Base-by-base conservation (phyloP, 345 rosid genomes). In the sweet orange (Citrus sinensis) region DNA sequence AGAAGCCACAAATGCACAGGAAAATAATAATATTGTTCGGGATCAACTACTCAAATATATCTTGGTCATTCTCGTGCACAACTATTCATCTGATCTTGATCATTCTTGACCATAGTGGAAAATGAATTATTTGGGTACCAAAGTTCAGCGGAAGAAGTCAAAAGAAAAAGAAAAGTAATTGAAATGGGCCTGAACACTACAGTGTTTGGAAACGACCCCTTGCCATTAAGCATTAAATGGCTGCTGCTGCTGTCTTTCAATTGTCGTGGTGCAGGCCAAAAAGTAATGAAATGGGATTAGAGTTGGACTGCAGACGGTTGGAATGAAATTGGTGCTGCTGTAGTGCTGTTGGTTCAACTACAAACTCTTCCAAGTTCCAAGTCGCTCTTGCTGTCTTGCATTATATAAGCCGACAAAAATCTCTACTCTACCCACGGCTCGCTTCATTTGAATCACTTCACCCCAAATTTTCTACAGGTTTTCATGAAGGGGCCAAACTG, bases 181-280 rank as follows among this genome's bases (percentile, higher is more conserved):
- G 17, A 69, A 42, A 42, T 1, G 51, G 51, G 5, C 5, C 51
- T 46, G 51, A 14, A 30, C 59, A 2, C 22, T 30, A 4, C 20
- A 13, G 32, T 9, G 58, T 71, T n/a, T 39, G 40, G 68, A 39
- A 27, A 49, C 60, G 2, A 71, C 71, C 77, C 37, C 76, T 72
- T 76, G 78, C 77, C 65, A 70, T 46, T 8, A 39, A 17, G 67
- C 78, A 79, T 67, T 79, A 69, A 75, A 75, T 75, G 78, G 71
- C 24, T 22, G 49, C 70, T 35, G 49, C 70, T 63, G 70, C 71
- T 75, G 71, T 75, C 78, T 75, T 49, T 65, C 71, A 46, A 22
- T 30, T 63, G 70, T 75, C 51, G 20, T 54, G 58, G 20, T 3
- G 56, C 42, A 54, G 34, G 54, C 24, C 4, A 80, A 70, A 76